These are phyloP conservation scores for Arthrinium puccinioides DNA, from an alignment of 2,329 filamentous ascomycete genomes.

Conservation along the genomic window DNA sequence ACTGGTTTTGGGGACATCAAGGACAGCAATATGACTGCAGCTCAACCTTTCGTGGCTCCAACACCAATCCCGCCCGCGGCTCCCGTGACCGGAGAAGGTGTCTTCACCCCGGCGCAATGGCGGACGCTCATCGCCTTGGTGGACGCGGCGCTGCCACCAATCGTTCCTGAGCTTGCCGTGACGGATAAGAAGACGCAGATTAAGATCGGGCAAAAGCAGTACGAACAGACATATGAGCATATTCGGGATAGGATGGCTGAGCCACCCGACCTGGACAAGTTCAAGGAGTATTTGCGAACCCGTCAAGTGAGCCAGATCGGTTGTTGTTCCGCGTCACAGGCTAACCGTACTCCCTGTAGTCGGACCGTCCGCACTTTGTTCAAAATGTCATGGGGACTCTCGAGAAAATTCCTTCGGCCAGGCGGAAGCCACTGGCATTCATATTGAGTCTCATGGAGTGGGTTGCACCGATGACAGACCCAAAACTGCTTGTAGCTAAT, in stretches of 20 bases:
- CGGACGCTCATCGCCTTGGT: conserved; percentile 44
- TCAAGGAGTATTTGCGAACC: conserved; percentile 46
- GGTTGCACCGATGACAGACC: conserved; percentile 16
- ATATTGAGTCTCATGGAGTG: conserved; percentile 36
- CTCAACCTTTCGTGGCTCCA: too few species aligned
- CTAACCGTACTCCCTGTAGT: too few species aligned
- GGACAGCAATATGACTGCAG: too few species aligned
- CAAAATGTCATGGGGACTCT: conserved; percentile 38
- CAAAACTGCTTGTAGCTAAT: conserved; percentile 6
- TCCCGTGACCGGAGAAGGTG: conserved; percentile 11
- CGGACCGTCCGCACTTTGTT: conserved; percentile 45
- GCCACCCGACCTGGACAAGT: conserved; percentile 31
- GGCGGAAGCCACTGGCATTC: conserved; percentile 28
- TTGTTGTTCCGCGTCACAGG: too few species aligned
- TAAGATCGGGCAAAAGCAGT: conserved; percentile 40
- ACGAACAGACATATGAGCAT: conserved; percentile 35
- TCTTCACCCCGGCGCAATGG: conserved; percentile 40
- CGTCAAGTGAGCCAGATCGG: too few species aligned
- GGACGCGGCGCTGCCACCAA: conserved; percentile 53
- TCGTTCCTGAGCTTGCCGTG: conserved; percentile 34
- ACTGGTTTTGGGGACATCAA: too few species aligned
- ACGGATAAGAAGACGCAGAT: conserved; percentile 34
- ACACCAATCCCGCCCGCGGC: conserved; percentile 14
- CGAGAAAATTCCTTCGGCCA: conserved; percentile 21
- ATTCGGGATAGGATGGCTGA: conserved; percentile 27